These are phyloP conservation scores for Brassica carinata DNA, from an alignment of 345 rosid genomes.

Conservation along the genomic window DNA sequence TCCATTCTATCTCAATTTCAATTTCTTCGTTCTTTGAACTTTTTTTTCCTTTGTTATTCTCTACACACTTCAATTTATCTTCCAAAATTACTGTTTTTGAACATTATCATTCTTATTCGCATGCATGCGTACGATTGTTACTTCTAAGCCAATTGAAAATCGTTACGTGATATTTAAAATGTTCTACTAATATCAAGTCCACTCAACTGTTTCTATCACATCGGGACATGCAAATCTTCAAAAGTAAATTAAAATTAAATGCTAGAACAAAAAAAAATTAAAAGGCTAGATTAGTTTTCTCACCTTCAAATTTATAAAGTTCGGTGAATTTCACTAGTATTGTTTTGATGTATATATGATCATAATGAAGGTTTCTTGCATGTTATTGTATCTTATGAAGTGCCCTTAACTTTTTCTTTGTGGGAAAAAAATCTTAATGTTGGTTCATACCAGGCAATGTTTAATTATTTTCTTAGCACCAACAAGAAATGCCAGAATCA, in stretches of 20 bases:
- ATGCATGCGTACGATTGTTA: constrained; percentile 12
- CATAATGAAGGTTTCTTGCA: constrained; percentile 25
- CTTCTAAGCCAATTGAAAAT: constrained; percentile 31
- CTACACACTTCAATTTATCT: constrained; percentile 18
- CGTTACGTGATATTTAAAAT: constrained; percentile 27
- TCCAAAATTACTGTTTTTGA: constrained; percentile 1
- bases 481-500: constrained; percentile 27
- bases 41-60: constrained; percentile 25
- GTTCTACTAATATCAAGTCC: constrained; percentile 5
- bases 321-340: constrained; percentile 19
- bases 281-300: background rate
- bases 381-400: constrained; percentile 20
- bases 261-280: no score
- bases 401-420: constrained; percentile 32
- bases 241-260: background rate
- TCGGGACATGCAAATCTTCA: background rate
- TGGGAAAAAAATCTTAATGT: constrained; percentile 37
- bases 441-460: constrained; percentile 37
- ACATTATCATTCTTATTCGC: constrained; percentile 10
- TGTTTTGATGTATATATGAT: constrained; percentile 3
- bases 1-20: constrained; percentile 12
- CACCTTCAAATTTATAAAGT: constrained; percentile 1
- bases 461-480: background rate
- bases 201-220: background rate
- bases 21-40: constrained; percentile 22